Evolutionary conservation across 2,329 filamentous ascomycete genomes (phyloP), one percentile per base, ranked within the genome.

Genomic region (Truncatella angustata): DNA sequence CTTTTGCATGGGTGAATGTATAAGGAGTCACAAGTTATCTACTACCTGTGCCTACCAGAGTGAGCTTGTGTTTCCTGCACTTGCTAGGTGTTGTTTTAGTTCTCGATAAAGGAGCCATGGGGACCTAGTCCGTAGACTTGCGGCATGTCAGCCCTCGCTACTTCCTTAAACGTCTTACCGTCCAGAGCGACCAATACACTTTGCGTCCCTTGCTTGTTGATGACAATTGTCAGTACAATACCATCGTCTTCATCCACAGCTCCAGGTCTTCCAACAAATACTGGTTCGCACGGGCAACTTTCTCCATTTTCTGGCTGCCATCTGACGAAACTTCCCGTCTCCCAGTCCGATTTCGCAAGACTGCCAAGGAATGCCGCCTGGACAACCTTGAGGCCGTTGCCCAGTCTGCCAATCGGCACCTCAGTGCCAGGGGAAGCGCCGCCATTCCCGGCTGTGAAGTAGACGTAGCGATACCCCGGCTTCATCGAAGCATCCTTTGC

Each of bases 161-260:
- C 43, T 51, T 58, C 54, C 16, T 51, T 45, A n/a, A 58, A 56
- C 2, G 50, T 51, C 45, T 40, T 49, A 10, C 56, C 57, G 35
- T 59, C 57, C 21, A 59, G 52, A 12, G 48, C 56, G 12, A 58
- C 42, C 4, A 58, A 51, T 21, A 58, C 54, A 14, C 56, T 59
- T n/a, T 54, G 47, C n/a, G 52, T 58, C 2, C 54, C 54, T 34
- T 54, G 32, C n/a, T 48, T 40, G 30, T 56, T 37, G 23, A 58
- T 40, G 12, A 59, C 54, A 35, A 58, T 56, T 4, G 52, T 55
- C 32, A 59, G 11, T 2, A 58, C 56, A 6, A 59, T 24, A 5
- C 57, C 56, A 28, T 59, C 56, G 42, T 56, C 57, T 46, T 58
- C 57, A 1, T 52, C 46, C 12, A 39, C 46, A 11, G 56, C 56